phyloP scores from a whole-genome alignment of 2,329 filamentous ascomycete genomes.

The Fusarium miscanthi region DNA sequence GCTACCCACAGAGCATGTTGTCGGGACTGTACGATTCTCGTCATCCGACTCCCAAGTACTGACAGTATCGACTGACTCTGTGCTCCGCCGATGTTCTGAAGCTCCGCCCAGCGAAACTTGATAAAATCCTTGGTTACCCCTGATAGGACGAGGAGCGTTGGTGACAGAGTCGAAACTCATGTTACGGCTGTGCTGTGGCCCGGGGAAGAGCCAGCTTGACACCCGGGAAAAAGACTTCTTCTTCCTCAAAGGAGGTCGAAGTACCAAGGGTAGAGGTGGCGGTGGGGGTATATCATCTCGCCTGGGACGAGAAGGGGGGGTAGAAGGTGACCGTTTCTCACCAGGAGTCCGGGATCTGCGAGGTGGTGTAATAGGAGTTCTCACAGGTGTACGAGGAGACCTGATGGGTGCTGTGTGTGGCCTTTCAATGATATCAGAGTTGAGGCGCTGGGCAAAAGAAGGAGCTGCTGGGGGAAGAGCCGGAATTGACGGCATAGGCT shows the following conservation, averaged over 20 bases:
- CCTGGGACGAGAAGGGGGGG: constrained; percentile 39
- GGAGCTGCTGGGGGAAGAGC: constrained; percentile 67
- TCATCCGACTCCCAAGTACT: constrained; percentile 64
- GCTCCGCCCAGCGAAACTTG: constrained; percentile 57
- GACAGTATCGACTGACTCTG: constrained; percentile 59
- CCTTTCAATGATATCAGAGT: constrained; percentile 56
- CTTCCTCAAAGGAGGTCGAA: constrained; percentile 70
- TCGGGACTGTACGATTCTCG: constrained; percentile 58
- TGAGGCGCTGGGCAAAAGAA: constrained; percentile 67
- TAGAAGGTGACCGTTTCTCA: constrained; percentile 46
- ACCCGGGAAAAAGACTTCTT: constrained; percentile 75
- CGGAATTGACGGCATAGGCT: constrained; percentile 67
- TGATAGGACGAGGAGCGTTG: constrained; percentile 65
- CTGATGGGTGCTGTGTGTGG: constrained; percentile 50
- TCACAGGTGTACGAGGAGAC: constrained; percentile 48
- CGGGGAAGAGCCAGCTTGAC: constrained; percentile 68
- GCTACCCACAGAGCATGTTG: constrained; percentile 62
- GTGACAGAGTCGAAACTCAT: constrained; percentile 63
- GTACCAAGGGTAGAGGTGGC: constrained; percentile 67
- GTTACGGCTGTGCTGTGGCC: constrained; percentile 51
- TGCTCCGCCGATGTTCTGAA: constrained; percentile 51
- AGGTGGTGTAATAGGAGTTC: constrained; percentile 46
- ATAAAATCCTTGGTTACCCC: constrained; percentile 66
- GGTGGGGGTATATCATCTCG: constrained; percentile 57
- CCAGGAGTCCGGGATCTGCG: constrained; percentile 47